phyloP scores from a whole-genome alignment of 116 monocot genomes.

The Iris pallida region DNA sequence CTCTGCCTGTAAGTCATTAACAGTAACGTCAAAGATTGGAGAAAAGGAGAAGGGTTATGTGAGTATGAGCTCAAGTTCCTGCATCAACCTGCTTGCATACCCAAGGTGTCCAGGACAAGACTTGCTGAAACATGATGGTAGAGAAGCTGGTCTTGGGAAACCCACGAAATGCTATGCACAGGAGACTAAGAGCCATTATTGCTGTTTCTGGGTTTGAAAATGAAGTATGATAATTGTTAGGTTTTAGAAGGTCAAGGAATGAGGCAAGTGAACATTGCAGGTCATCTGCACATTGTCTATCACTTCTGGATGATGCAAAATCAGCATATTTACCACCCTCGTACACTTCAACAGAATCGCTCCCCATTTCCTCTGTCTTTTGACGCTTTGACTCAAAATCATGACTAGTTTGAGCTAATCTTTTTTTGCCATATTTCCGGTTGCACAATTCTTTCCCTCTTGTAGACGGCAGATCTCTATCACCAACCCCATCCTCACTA shows the following conservation, averaged over 20 bases:
- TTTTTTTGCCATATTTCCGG: conserved; percentile 53
- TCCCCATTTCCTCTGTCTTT: conserved; percentile 25
- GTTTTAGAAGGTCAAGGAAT: conserved; percentile 41
- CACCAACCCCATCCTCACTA: conserved; percentile 23
- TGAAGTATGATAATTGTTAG: conserved; percentile 16
- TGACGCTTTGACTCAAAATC: conserved; percentile 39
- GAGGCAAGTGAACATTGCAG: conserved; percentile 37
- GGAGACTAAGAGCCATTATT: conserved; percentile 56
- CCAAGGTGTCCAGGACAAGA: conserved; percentile 86
- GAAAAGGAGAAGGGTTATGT: too few species aligned
- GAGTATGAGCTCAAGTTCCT: neutral
- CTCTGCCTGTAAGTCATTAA: conserved; percentile 40
- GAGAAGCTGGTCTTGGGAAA: conserved; percentile 40
- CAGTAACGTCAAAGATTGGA: neutral
- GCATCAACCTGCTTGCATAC: conserved; percentile 59
- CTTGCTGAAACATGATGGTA: conserved; percentile 39
- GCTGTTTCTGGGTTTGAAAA: conserved; percentile 43
- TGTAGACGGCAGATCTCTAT: conserved; percentile 11
- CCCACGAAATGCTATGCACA: conserved; percentile 48
- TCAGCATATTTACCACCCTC: conserved; percentile 11
- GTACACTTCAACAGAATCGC: conserved; percentile 5
- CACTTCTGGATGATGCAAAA: conserved; percentile 13
- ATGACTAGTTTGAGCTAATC: conserved; percentile 23
- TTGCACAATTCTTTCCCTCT: conserved; percentile 18
- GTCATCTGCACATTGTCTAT: conserved; percentile 25